Evolutionary conservation across 2,329 filamentous ascomycete species (phyloP).

Genomic region (Fusarium pseudocircinatum): DNA sequence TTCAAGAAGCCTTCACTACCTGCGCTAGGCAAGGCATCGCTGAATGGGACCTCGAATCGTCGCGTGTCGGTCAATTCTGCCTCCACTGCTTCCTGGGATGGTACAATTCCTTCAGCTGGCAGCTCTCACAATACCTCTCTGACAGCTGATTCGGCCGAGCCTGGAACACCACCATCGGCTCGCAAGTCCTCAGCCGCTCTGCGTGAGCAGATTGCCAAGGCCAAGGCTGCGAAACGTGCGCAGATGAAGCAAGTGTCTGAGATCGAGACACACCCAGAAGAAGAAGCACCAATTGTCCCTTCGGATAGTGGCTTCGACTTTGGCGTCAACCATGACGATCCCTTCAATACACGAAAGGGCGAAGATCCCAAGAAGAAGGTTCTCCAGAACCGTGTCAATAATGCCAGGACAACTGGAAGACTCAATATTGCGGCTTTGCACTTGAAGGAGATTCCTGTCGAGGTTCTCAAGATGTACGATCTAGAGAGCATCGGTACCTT

Average conservation of each 20-base stretch:
- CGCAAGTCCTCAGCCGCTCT: constrained; percentile 81
- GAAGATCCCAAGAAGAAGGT: constrained; percentile 71
- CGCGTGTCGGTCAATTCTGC: constrained; percentile 30
- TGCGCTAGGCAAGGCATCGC: constrained; percentile 46
- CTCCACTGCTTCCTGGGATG: constrained; percentile 43
- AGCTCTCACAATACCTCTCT: constrained; percentile 22
- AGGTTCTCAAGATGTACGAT: constrained; percentile 92
- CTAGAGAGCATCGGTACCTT: constrained; percentile 71
- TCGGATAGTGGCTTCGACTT: constrained; percentile 59
- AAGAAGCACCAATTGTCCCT: constrained; percentile 54
- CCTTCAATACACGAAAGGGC: constrained; percentile 73
- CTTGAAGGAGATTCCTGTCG: constrained; percentile 79
- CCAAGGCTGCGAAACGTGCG: constrained; percentile 81
- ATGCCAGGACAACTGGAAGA: constrained; percentile 79
- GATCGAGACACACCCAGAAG: constrained; percentile 3
- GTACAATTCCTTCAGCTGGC: constrained; percentile 40
- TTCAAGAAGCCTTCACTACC: constrained; percentile 65
- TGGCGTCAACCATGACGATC: constrained; percentile 65
- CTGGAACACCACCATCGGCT: constrained; percentile 40
- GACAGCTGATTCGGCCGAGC: constrained; percentile 21
- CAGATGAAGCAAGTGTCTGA: constrained; percentile 50
- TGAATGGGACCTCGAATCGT: constrained; percentile 13
- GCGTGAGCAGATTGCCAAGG: constrained; percentile 91
- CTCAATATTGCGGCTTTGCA: constrained; percentile 90
- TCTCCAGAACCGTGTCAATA: constrained; percentile 75